Conservation (phyloP, 345 rosid genomes). For the Raphanus raphanistrum region DNA sequence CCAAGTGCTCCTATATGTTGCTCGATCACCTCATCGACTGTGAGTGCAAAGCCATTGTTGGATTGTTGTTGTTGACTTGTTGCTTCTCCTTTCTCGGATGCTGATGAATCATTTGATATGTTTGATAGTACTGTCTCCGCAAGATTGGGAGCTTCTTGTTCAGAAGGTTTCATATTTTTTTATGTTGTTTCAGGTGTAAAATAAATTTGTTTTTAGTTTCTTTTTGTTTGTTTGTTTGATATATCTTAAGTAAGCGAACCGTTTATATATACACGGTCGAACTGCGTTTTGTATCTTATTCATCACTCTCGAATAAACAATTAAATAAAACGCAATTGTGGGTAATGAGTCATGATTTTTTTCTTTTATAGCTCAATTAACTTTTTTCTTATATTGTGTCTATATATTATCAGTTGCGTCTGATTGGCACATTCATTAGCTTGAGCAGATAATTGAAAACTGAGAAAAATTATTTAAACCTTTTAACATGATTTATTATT, state of each 20-base stretch:
- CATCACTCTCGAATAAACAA: slow-evolving; percentile 16
- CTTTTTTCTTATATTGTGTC: background rate
- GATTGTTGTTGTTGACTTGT: slow-evolving; percentile 15
- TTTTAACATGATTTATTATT: background rate
- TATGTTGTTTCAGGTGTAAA: slow-evolving; percentile 35
- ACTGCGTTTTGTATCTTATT: slow-evolving; percentile 9
- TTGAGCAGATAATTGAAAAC: background rate
- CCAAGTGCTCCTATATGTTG: slow-evolving; percentile 65
- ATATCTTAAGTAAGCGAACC: slow-evolving; percentile 16
- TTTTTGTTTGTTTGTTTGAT: slow-evolving; percentile 16
- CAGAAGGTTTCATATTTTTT: slow-evolving; percentile 20
- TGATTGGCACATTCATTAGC: slow-evolving; percentile 19
- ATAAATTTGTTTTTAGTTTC: background rate
- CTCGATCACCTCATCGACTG: slow-evolving; percentile 70
- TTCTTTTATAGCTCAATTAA: background rate
- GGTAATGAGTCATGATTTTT: slow-evolving; percentile 23
- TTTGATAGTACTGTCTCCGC: slow-evolving; percentile 28
- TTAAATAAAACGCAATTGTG: background rate
- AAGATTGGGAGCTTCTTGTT: slow-evolving; percentile 28
- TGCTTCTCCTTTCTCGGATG: slow-evolving; percentile 33
- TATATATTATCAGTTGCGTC: background rate
- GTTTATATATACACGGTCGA: slow-evolving; percentile 31
- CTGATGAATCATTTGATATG: slow-evolving; percentile 34
- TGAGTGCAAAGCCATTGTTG: slow-evolving; percentile 47
- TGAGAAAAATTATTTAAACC: background rate